A percentile compares a stretch with the other conserved stretches of the same genome.
Evolutionary conservation across 2,329 filamentous ascomycete genomes (phyloP).

Genomic region (Diplodia scrobiculata): DNA sequence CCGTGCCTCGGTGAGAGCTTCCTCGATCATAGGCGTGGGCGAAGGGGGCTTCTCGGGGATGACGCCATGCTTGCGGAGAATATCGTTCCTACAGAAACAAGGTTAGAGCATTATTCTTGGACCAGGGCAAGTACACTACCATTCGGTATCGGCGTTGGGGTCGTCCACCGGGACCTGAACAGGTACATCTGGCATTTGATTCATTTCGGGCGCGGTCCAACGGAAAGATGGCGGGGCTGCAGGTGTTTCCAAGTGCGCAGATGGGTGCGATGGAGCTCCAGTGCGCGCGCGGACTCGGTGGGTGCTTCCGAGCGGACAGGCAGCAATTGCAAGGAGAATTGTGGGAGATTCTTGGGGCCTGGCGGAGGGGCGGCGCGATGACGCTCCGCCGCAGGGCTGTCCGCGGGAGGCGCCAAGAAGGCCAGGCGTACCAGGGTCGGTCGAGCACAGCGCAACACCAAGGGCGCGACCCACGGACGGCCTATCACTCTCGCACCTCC

Average conservation of each 20-base stretch:
- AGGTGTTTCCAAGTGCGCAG: not conserved
- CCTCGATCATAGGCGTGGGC: slow-evolving; percentile 92
- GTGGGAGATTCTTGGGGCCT: slow-evolving; percentile 1
- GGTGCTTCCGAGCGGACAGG: not conserved
- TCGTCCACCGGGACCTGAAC: slow-evolving; percentile 80
- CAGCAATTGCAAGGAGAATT: slow-evolving; percentile 12
- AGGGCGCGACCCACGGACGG: slow-evolving; percentile 18
- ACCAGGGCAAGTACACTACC: slow-evolving; percentile 55
- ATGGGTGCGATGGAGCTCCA: not conserved
- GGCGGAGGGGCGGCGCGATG: slow-evolving; percentile 25
- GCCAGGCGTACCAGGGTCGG: not conserved
- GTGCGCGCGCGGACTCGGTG: too few species aligned
- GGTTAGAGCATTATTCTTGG: slow-evolving; percentile 25
- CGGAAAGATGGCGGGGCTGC: too few species aligned
- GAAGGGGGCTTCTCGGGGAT: slow-evolving; percentile 98
- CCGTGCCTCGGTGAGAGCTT: slow-evolving; percentile 82
- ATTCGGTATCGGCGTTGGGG: slow-evolving; percentile 97
- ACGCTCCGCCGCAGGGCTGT: slow-evolving; percentile 22
- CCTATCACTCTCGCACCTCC: not conserved
- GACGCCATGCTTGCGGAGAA: slow-evolving; percentile 91
- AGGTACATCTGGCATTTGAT: slow-evolving; percentile 55
- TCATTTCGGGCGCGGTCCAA: slow-evolving; percentile 35
- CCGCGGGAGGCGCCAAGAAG: slow-evolving; percentile 11
- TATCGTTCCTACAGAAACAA: slow-evolving; percentile 78
- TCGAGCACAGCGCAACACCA: slow-evolving; percentile 22